Evolutionary conservation across 495 filamentous ascomycete species (phyloP).

Genomic region (Lasiosphaeria hispida): DNA sequence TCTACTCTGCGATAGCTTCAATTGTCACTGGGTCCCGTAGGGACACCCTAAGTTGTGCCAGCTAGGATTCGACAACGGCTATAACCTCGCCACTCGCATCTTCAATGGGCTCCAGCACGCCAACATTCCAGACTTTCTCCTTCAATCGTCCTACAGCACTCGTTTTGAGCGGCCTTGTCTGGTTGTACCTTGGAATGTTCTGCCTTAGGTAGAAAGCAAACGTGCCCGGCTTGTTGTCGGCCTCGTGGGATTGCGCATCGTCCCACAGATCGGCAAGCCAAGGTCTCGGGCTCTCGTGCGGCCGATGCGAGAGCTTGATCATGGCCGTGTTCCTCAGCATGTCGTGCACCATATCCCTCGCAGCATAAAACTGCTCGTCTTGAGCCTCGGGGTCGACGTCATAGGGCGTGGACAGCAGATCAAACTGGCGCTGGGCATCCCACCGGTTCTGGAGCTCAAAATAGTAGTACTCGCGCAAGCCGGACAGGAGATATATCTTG

Average conservation of each 20-base stretch:
- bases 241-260: slow-evolving; percentile 27
- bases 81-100: too few relatives aligned
- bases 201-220: slow-evolving; percentile 36
- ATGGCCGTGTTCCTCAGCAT: slow-evolving; percentile 27
- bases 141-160: too few relatives aligned
- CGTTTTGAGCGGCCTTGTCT: too few relatives aligned
- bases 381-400: slow-evolving; percentile 18
- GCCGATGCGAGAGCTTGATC: slow-evolving; percentile 30
- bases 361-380: not conserved
- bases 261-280: slow-evolving; percentile 33
- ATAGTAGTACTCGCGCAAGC: too few relatives aligned
- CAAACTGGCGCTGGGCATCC: slow-evolving; percentile 28
- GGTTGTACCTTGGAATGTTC: too few relatives aligned
- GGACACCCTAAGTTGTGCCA: too few relatives aligned
- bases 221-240: slow-evolving; percentile 31
- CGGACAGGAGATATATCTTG: too few relatives aligned
- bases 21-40: too few relatives aligned
- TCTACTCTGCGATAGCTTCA: too few relatives aligned
- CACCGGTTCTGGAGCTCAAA: slow-evolving; percentile 11
- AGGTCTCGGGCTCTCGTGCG: slow-evolving; percentile 9
- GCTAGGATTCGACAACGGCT: too few relatives aligned
- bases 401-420: slow-evolving; percentile 25
- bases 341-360: slow-evolving; percentile 28
- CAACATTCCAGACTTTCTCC: too few relatives aligned
- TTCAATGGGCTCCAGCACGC: too few relatives aligned